phyloP scores from a whole-genome alignment of 768 basidiomycete genomes.

The Wakefieldia striispora region DNA sequence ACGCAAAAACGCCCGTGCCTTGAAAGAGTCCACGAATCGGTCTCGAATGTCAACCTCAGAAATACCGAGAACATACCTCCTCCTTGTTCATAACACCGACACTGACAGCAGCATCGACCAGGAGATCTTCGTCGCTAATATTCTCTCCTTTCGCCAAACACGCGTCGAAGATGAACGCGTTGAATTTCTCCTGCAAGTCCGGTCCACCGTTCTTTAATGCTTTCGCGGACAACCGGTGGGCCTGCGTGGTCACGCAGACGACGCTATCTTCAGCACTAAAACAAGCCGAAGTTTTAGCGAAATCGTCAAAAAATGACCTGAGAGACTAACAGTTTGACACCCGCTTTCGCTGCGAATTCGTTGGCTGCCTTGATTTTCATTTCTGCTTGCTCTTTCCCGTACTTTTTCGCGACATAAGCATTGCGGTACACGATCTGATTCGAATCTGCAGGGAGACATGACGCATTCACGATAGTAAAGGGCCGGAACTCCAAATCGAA shows the following conservation, averaged over 20 bases:
- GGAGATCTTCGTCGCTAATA: constrained; percentile 32
- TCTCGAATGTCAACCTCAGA: neutral
- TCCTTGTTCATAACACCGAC: constrained; percentile 35
- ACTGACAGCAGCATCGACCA: constrained; percentile 36
- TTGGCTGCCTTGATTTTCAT: constrained; percentile 20
- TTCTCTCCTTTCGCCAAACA: constrained; percentile 38
- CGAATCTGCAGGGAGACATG: neutral
- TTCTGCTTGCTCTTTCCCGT: constrained; percentile 27
- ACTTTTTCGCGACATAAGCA: constrained; percentile 18
- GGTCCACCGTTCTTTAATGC: constrained; percentile 40
- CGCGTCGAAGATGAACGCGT: constrained; percentile 37
- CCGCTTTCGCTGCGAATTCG: constrained; percentile 25
- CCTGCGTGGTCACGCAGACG: constrained; percentile 37
- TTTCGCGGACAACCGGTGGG: constrained; percentile 43
- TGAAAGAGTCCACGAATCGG: neutral
- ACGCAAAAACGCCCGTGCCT: constrained; percentile 40
- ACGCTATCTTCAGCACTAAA: constrained; percentile 36
- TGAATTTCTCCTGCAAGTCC: constrained; percentile 35
- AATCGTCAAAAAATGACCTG: neutral
- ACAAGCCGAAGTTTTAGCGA: neutral
- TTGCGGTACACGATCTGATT: constrained; percentile 15
- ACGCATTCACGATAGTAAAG: constrained; percentile 21
- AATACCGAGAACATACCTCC: constrained; percentile 26
- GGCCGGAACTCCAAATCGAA: constrained; percentile 35
- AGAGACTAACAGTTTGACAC: constrained; percentile 23